Conservation (phyloP, 495 filamentous ascomycete species). For the Neurospora sp. region DNA sequence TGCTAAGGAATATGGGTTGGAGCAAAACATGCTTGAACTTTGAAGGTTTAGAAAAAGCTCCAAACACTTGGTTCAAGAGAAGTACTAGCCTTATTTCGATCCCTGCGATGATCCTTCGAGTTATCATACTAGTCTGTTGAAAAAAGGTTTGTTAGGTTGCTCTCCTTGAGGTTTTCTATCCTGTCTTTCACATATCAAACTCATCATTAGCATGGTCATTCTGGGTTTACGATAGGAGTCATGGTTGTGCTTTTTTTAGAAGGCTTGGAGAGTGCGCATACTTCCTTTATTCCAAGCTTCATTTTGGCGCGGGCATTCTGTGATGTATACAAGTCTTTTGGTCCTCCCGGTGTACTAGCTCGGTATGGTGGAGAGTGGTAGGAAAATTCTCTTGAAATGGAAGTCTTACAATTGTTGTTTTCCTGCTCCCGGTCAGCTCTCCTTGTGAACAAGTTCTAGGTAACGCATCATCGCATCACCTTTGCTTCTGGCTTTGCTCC, state of each 20-base stretch:
- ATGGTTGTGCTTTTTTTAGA: neutral
- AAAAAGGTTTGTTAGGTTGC: neutral
- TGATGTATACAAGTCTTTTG: neutral
- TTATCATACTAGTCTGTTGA: neutral
- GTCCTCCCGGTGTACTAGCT: neutral
- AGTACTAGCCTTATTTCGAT: neutral
- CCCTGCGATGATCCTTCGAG: neutral
- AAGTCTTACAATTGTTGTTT: neutral
- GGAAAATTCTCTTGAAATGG: neutral
- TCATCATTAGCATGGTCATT: neutral
- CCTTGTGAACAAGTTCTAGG: neutral
- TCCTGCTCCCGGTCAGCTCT: neutral
- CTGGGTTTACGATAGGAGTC: neutral
- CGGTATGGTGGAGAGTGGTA: neutral
- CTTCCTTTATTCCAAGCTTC: neutral
- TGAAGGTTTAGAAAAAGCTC: neutral
- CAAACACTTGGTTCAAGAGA: neutral
- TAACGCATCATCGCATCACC: neutral
- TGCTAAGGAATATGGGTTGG: neutral
- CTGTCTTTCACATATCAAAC: neutral
- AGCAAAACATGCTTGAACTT: neutral
- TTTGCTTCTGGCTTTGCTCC: neutral
- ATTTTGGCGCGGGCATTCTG: neutral
- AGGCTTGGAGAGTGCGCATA: neutral
- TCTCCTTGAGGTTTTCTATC: neutral